Percentiles rank a stretch among this genome's conserved stretches.
phyloP scores from a whole-genome alignment of 2,329 filamentous ascomycete genomes.

The Fusarium redolens region DNA sequence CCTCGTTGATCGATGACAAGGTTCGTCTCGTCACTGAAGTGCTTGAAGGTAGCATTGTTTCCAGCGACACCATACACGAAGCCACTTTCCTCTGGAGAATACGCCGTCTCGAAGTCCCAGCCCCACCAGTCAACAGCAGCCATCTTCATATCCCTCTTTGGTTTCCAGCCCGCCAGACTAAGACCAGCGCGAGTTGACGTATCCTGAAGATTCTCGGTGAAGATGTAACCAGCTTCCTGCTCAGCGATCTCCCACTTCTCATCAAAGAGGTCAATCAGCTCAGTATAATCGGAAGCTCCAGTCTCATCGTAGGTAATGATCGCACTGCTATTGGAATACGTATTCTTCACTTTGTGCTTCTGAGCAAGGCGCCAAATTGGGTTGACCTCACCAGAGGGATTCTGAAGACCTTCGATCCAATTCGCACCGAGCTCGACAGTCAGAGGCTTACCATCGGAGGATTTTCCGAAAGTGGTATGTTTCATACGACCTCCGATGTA shows the following conservation, averaged over 20 bases:
- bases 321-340: conserved; percentile 67
- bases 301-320: conserved; percentile 68
- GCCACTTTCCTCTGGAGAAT: conserved; percentile 65
- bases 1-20: conserved; percentile 71
- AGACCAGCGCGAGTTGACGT: conserved; percentile 69
- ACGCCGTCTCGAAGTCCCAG: conserved; percentile 69
- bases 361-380: conserved; percentile 72
- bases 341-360: conserved; percentile 67
- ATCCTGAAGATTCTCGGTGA: conserved; percentile 71
- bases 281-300: conserved; percentile 62
- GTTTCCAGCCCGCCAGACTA: conserved; percentile 71
- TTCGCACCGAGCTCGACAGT: conserved; percentile 75
- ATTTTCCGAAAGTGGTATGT: conserved; percentile 66
- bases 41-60: conserved; percentile 71
- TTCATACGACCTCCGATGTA: conserved; percentile 71
- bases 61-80: conserved; percentile 66
- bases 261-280: conserved; percentile 63
- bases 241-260: conserved; percentile 58
- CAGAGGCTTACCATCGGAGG: conserved; percentile 62
- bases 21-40: conserved; percentile 70
- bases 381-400: conserved; percentile 54
- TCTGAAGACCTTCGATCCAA: conserved; percentile 60
- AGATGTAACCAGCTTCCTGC: conserved; percentile 66
- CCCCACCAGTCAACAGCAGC: conserved; percentile 67
- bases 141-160: conserved; percentile 61